phyloP scores from a whole-genome alignment of 2,329 filamentous ascomycete genomes.

The Botrytis cinerea region DNA sequence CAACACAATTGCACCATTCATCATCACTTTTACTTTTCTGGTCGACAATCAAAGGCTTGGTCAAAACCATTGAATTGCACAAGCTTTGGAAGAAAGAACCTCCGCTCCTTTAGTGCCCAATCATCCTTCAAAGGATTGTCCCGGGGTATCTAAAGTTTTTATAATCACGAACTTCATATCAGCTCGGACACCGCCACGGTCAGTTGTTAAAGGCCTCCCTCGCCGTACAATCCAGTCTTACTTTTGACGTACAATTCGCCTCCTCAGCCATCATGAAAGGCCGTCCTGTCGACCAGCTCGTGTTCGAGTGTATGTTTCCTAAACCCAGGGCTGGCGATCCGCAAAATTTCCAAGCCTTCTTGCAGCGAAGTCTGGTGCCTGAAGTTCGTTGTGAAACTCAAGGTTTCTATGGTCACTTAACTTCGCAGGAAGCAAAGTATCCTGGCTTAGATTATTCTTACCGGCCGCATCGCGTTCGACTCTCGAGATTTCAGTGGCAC shows the following conservation, averaged over 20 bases:
- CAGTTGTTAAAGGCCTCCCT: constrained; percentile 13
- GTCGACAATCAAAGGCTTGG: neutral
- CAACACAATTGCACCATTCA: neutral
- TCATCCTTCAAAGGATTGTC: constrained; percentile 21
- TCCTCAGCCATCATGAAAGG: constrained; percentile 58
- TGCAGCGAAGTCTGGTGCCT: constrained; percentile 67
- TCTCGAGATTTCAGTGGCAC: constrained; percentile 76
- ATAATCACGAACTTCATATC: constrained; percentile 11
- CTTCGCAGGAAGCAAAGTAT: constrained; percentile 79
- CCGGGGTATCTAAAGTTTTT: neutral
- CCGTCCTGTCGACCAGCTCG: constrained; percentile 67
- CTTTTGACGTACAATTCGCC: constrained; percentile 16
- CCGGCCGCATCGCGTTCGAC: constrained; percentile 72
- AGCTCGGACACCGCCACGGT: constrained; percentile 17
- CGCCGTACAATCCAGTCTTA: constrained; percentile 16
- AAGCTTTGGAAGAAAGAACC: constrained; percentile 1
- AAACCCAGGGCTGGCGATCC: constrained; percentile 68
- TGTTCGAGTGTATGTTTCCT: constrained; percentile 74
- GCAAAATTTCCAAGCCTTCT: constrained; percentile 67
- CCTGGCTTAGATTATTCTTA: constrained; percentile 79
- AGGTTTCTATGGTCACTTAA: constrained; percentile 75
- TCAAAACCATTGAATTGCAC: constrained; percentile 1
- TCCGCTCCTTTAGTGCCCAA: constrained; percentile 14
- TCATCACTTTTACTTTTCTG: neutral
- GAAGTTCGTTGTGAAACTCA: constrained; percentile 76